phyloP scores from a whole-genome alignment of 768 basidiomycete species.

The Obba rivulosa region DNA sequence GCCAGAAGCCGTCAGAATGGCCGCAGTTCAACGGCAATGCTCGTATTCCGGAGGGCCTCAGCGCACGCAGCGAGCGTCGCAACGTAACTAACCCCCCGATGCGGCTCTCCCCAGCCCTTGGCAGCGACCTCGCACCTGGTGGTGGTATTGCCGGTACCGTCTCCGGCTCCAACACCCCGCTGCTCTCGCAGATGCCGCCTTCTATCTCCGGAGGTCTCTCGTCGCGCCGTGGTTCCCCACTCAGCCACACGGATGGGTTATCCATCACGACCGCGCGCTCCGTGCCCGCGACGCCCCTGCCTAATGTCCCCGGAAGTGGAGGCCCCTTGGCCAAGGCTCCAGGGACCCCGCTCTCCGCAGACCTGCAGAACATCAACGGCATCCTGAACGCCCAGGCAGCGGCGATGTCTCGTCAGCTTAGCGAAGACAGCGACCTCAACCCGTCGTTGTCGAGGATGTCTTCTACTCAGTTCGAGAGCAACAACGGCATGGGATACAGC shows the following conservation, averaged over 20 bases:
- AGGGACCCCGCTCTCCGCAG: constrained; percentile 46
- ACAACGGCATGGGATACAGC: constrained; percentile 47
- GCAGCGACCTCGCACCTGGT: constrained; percentile 35
- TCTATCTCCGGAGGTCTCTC: constrained; percentile 36
- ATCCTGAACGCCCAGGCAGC: constrained; percentile 44
- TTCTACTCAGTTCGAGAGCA: constrained; percentile 43
- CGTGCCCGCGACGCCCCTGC: constrained; percentile 76
- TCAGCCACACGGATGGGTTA: constrained; percentile 55
- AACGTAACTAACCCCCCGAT: constrained; percentile 72
- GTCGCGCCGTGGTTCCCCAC: constrained; percentile 74
- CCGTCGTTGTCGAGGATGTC: constrained; percentile 69
- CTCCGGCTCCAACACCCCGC: constrained; percentile 61
- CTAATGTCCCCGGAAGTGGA: constrained; percentile 42
- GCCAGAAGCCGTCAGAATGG: constrained; percentile 87
- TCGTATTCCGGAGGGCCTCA: constrained; percentile 55
- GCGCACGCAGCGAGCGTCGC: constrained; percentile 57
- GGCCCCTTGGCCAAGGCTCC: constrained; percentile 59
- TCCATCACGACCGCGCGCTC: constrained; percentile 63
- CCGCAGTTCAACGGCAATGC: constrained; percentile 73
- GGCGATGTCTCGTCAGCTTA: constrained; percentile 43
- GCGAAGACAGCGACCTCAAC: constrained; percentile 54
- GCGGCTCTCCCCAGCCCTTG: constrained; percentile 51
- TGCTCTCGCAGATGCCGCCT: constrained; percentile 58
- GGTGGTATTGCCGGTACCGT: constrained; percentile 40
- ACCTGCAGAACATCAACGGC: constrained; percentile 57